These are phyloP conservation scores for Fusarium fracticaudum DNA, from an alignment of 2,329 filamentous ascomycete genomes.

Conservation along the genomic window DNA sequence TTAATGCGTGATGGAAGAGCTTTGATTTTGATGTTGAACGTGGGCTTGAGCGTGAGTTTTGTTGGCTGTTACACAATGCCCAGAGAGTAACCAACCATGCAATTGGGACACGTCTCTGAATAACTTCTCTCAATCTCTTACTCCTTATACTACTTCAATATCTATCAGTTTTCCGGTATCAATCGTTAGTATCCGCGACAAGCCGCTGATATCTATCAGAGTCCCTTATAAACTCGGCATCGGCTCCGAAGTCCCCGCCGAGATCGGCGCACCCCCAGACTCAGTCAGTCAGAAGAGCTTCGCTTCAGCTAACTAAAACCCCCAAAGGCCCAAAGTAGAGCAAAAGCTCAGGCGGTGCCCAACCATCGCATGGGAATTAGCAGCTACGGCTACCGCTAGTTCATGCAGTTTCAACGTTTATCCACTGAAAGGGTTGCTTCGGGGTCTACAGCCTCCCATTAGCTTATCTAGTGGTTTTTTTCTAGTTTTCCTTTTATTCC, in stretches of 20 bases:
- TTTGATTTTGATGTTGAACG: not conserved
- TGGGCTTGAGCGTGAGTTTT: not conserved
- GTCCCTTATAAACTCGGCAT: constrained; percentile 7
- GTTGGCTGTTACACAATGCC: not conserved
- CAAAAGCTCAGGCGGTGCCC: not conserved
- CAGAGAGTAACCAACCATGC: not conserved
- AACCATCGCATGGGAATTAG: constrained; percentile 31
- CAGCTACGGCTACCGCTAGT: not conserved
- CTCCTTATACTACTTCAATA: not conserved
- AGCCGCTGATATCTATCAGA: constrained; percentile 9
- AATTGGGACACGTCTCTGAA: not conserved
- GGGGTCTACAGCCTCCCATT: constrained; percentile 1
- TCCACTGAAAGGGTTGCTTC: constrained; percentile 19
- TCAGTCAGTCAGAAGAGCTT: not conserved
- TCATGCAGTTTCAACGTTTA: not conserved
- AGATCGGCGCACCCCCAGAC: constrained; percentile 21
- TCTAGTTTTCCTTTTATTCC: not conserved
- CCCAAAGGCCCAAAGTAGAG: not conserved
- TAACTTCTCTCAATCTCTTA: not conserved
- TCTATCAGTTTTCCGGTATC: not conserved
- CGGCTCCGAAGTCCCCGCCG: constrained; percentile 23
- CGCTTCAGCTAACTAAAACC: not conserved
- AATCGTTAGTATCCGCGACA: constrained; percentile 9
- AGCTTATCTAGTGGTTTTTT: not conserved
- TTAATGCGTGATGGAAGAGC: not conserved